Conservation (phyloP, 2,329 filamentous ascomycete genomes). For the Neobulgaria alba region DNA sequence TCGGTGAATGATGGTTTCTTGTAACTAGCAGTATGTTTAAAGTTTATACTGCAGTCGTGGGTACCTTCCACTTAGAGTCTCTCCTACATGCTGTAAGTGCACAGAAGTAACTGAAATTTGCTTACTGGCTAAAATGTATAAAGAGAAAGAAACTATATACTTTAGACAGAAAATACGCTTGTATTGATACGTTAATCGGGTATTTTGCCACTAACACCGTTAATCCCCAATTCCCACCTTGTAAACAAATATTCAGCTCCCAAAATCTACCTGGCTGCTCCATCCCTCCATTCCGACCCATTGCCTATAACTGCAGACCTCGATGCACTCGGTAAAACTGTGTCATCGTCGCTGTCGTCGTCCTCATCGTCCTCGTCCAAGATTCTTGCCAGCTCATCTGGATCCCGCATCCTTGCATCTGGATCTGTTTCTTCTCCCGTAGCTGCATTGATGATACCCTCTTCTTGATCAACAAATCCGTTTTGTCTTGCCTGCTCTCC, state of each 20-base stretch:
- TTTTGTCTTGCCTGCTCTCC: slow-evolving; percentile 36
- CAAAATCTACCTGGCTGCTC: neutral
- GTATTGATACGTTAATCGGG: too few species aligned
- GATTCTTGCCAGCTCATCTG: slow-evolving; percentile 53
- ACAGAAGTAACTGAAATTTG: too few species aligned
- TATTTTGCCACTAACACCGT: neutral
- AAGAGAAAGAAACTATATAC: too few species aligned
- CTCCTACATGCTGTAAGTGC: too few species aligned
- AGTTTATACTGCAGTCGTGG: slow-evolving; percentile 2
- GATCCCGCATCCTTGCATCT: slow-evolving; percentile 58
- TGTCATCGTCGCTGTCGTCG: slow-evolving; percentile 6
- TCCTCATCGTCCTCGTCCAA: slow-evolving; percentile 47
- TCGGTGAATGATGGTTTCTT: slow-evolving; percentile 4
- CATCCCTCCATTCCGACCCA: neutral
- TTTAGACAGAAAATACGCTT: too few species aligned
- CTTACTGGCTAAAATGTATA: too few species aligned
- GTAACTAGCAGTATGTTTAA: slow-evolving; percentile 4
- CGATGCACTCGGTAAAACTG: neutral
- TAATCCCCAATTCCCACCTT: neutral
- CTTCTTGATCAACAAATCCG: slow-evolving; percentile 33
- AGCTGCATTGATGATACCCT: slow-evolving; percentile 35
- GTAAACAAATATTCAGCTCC: neutral
- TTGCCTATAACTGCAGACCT: neutral
- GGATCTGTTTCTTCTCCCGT: slow-evolving; percentile 41
- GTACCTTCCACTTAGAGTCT: too few species aligned